A percentile compares a stretch with the other conserved stretches of the same genome.
These are phyloP conservation scores for Panaeolus papilionaceus DNA, from an alignment of 768 basidiomycete genomes.

Conservation along the genomic window DNA sequence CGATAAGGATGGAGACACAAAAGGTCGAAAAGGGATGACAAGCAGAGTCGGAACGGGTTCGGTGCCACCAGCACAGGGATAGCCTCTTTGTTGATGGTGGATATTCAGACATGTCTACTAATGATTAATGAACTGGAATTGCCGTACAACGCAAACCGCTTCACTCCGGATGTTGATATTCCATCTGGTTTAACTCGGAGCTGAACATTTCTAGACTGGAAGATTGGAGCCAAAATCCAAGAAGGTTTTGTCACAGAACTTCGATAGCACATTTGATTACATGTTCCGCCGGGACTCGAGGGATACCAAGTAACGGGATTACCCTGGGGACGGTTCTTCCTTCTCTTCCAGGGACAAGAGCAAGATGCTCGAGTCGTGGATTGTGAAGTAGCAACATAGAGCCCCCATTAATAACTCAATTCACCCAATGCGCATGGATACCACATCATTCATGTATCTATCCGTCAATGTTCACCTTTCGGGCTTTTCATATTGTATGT, in stretches of 20 bases:
- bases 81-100: neutral
- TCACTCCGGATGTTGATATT: neutral
- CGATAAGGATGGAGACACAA: neutral
- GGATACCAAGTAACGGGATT: neutral
- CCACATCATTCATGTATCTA: neutral
- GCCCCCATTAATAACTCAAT: neutral
- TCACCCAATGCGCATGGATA: neutral
- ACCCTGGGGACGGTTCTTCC: neutral
- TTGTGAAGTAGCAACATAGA: neutral
- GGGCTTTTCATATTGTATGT: neutral
- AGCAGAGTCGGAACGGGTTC: neutral
- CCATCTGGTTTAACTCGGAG: neutral
- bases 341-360: neutral
- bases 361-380: neutral
- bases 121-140: neutral
- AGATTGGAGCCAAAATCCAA: neutral
- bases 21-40: neutral
- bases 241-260: neutral
- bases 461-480: neutral
- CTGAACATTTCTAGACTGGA: neutral
- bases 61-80: neutral
- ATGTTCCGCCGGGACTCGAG: neutral
- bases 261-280: neutral
- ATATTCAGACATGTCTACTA: neutral
- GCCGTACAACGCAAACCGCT: neutral